Conservation (phyloP, 768 basidiomycete genomes). For the Kwoniella newhampshirensis region DNA sequence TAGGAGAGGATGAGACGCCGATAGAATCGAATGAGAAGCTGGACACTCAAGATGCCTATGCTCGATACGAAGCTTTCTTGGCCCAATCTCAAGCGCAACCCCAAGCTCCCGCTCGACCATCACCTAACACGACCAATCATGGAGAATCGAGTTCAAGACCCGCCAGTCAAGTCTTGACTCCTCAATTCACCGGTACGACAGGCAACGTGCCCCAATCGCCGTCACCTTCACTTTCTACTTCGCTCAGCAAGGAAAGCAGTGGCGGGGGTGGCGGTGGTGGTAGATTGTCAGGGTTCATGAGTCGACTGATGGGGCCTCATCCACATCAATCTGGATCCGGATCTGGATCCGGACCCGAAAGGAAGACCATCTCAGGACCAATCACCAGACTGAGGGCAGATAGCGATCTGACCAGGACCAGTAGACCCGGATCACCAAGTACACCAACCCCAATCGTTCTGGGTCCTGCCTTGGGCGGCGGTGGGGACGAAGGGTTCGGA, state of each 20-base stretch:
- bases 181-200: conserved; percentile 54
- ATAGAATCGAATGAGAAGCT: conserved; percentile 27
- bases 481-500: conserved; percentile 19
- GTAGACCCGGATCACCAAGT: conserved; percentile 7
- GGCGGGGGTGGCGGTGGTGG: conserved; percentile 13
- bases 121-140: conserved; percentile 57
- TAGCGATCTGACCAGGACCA: not conserved
- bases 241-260: not conserved
- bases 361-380: conserved; percentile 66
- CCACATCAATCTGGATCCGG: not conserved
- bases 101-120: conserved; percentile 8
- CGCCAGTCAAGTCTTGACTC: conserved; percentile 45
- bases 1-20: not conserved
- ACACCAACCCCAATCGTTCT: not conserved
- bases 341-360: no score
- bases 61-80: conserved; percentile 77
- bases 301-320: conserved; percentile 33
- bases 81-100: conserved; percentile 56
- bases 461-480: not conserved
- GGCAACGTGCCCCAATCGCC: conserved; percentile 9
- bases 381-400: conserved; percentile 23
- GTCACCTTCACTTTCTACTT: conserved; percentile 5
- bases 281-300: conserved; percentile 39
- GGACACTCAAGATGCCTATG: conserved; percentile 77
- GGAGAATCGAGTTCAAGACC: conserved; percentile 51